Base-by-base conservation (phyloP, 345 rosid genomes). In the Aquilaria malaccensis region DNA sequence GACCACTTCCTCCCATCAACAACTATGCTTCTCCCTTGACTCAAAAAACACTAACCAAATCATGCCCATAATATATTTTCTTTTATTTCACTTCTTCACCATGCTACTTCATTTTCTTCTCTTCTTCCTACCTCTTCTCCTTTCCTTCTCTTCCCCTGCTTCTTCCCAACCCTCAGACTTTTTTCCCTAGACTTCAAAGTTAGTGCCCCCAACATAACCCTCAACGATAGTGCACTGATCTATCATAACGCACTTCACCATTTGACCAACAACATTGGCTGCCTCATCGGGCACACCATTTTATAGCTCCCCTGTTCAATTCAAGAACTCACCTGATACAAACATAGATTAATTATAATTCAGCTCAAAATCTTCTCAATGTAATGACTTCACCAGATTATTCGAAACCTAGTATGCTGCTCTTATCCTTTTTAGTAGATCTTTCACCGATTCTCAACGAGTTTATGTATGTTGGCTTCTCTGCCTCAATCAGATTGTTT, bases 201-300 rank as follows among this genome's bases (percentile, higher is more conserved):
- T 15, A 52, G 48, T 4, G 52, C 70, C 41, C 50, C 52, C 74
- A 74, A 77, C 74, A 4, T 89, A 52, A 80, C 80, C 65, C 32
- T 89, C 30, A 65, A 74, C 9, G 97, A 87, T 30, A 59, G 73
- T 61, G 77, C 97, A 49, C 57, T 73, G 69, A 63, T 93, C 65
- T 77, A 78, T 49, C 32, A 66, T 10, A 74, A 66, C 14, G 93
- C 97, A 68, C 60, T 89, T 64, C 80, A 89, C 15, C 63, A 64
- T 57, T 70, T 92, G 61, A 92, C 97, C 41, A 81, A 87, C 67
- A 55, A 45, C 6, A 83, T 85, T 31, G 57, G 67, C n/a, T 77
- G 89, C 12, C 49, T 77, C 45, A 60, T 74, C 53, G 95, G 97
- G 22, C 97, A 85, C 33, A 95, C 97, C 62, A 0, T 92, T 92